Base-by-base conservation (phyloP, 2,329 filamentous ascomycete genomes). In the Fusarium protoensiforme region DNA sequence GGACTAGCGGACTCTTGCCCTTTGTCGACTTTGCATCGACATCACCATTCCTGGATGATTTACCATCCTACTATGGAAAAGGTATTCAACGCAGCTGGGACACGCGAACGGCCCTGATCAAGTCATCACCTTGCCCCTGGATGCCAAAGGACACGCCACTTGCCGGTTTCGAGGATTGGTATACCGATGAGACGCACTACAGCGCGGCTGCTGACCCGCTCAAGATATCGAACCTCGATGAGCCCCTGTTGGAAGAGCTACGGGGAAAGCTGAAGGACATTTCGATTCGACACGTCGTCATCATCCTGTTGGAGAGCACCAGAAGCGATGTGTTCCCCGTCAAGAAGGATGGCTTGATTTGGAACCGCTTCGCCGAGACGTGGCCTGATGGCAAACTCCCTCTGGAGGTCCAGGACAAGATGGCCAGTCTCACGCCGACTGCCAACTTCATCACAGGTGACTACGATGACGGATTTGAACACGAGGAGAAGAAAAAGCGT, bases 261-360 rank as follows among this genome's bases (percentile, higher is more conserved):
- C 72, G 73, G 2, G 71, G 68, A 9, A 76, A 75, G 43, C 61
- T 83, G 7, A 38, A 69, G 9, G 71, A 77, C 1, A 76, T 85
- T 8, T 79, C 80, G 11, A 83, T 86, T 62, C 84, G 84, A 56
- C 84, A 86, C 64, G 78, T 86, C 6, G 74, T 86, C 14, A 68
- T 86, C n/a, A 62, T 86, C 3, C 80, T 84, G n/a, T 77, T 86
- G 3, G 85, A 86, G 63, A 85, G 84, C 48, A 85, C 84, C 0
- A 80, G 85, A 22, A 82, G 82, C 5, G 85, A 86, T 58, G 81
- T 86, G 4, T 86, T 86, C 29, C 85, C 85, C 0, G 72, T 86
- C 29, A 84, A 85, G 39, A 83, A 83, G 64, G 77, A 80, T 2
- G 83, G 81, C 7, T 68, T 83, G 38, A 82, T 85, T 20, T 83